Conservation (phyloP, 805 yeast species). For the Cyberlindnera xishuangbannaensis region DNA sequence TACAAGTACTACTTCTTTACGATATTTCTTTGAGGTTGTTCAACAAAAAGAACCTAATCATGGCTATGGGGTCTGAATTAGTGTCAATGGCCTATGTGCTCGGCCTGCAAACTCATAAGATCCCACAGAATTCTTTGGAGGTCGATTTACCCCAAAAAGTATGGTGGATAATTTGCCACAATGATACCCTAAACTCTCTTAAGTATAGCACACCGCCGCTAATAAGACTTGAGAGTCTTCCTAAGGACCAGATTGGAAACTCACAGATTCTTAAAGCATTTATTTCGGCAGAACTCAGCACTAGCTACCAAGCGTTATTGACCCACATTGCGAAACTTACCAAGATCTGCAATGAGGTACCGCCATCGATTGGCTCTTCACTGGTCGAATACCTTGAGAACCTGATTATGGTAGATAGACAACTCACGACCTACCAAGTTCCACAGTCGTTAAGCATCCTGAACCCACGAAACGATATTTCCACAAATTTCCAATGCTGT, state of each 20-base stretch:
- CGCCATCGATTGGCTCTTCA: conserved; percentile 9
- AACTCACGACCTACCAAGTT: conserved; percentile 14
- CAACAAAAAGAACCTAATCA: conserved; percentile 13
- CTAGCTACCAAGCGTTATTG: conserved; percentile 13
- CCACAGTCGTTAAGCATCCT: conserved; percentile 11
- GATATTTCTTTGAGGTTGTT: conserved; percentile 13
- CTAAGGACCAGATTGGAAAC: conserved; percentile 8
- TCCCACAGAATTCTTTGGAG: conserved; percentile 18
- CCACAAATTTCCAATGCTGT: conserved; percentile 16
- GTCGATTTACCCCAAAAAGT: conserved; percentile 13
- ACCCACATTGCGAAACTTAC: conserved; percentile 20
- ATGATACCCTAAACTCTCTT: conserved; percentile 18
- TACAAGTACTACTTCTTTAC: conserved; percentile 17
- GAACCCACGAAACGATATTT: conserved; percentile 15
- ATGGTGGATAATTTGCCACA: conserved; percentile 22
- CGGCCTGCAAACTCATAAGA: conserved; percentile 16
- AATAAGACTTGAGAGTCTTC: conserved; percentile 12
- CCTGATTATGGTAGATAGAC: conserved; percentile 18
- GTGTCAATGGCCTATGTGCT: conserved; percentile 21
- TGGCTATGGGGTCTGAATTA: conserved; percentile 18
- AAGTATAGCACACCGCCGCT: conserved; percentile 14
- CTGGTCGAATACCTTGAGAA: conserved; percentile 15
- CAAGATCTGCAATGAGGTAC: conserved; percentile 17
- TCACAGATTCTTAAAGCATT: conserved; percentile 21
- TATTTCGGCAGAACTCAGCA: conserved; percentile 18